phyloP scores from a whole-genome alignment of 1,284 basidiomycete genomes.

The Fomitopsis schrenkii region DNA sequence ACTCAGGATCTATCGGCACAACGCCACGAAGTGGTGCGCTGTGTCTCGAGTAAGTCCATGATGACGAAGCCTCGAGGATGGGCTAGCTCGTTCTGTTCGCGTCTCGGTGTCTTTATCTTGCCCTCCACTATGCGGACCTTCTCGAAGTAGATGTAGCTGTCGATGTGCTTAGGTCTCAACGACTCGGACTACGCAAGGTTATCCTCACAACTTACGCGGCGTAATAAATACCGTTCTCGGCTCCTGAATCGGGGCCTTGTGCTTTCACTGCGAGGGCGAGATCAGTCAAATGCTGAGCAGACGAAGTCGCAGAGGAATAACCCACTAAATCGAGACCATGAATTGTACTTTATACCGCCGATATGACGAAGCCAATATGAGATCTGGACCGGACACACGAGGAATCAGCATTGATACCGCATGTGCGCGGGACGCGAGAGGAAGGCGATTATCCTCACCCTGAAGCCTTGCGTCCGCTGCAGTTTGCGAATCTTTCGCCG shows the following conservation, averaged over 20 bases:
- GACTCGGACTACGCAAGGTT: background rate
- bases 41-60: background rate
- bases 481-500: slow-evolving; percentile 1
- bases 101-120: background rate
- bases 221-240: background rate
- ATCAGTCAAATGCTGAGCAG: too few species aligned
- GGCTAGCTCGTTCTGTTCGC: background rate
- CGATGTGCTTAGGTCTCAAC: background rate
- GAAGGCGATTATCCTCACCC: background rate
- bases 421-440: background rate
- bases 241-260: background rate
- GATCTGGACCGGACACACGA: background rate
- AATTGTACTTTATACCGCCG: slow-evolving; percentile 1
- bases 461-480: background rate
- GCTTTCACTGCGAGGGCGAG: background rate
- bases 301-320: background rate
- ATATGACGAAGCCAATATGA: slow-evolving; percentile 1
- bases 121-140: background rate
- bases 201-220: background rate
- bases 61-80: background rate
- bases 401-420: background rate
- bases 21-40: background rate
- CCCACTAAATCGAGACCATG: background rate
- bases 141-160: background rate
- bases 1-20: background rate